These are phyloP conservation scores for Fusarium humuli DNA, from an alignment of 2,329 filamentous ascomycete species.

Conservation along the genomic window DNA sequence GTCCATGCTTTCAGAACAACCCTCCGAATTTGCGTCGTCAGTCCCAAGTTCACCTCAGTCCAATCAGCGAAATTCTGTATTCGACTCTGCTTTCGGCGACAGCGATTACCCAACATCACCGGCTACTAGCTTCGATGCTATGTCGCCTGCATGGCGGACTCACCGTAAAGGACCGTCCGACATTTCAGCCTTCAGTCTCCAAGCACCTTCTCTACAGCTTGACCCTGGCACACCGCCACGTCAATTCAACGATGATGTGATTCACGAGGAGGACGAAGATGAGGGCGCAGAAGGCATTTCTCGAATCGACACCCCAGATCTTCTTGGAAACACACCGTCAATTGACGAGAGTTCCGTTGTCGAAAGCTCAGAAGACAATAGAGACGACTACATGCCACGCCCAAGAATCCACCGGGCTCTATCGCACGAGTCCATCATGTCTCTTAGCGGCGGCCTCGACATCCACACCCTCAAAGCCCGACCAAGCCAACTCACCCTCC, in stretches of 20 bases:
- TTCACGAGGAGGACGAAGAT: conserved; percentile 56
- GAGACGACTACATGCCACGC: conserved; percentile 54
- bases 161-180: conserved; percentile 69
- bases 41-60: conserved; percentile 85
- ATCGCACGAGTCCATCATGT: conserved; percentile 92
- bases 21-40: conserved; percentile 77
- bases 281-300: conserved; percentile 36
- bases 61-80: conserved; percentile 78
- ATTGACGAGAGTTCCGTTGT: conserved; percentile 53
- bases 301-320: conserved; percentile 41
- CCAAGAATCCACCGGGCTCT: conserved; percentile 70
- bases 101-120: conserved; percentile 85
- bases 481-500: conserved; percentile 77
- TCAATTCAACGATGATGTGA: conserved; percentile 48
- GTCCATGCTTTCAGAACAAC: conserved; percentile 65
- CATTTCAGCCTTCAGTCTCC: conserved; percentile 64
- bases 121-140: conserved; percentile 77
- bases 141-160: conserved; percentile 68
- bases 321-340: conserved; percentile 45
- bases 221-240: conserved; percentile 48
- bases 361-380: conserved; percentile 48
- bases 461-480: conserved; percentile 84
- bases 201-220: conserved; percentile 51
- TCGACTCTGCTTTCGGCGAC: conserved; percentile 72
- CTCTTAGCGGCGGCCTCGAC: conserved; percentile 86